Evolutionary conservation across 805 yeast species (phyloP), one percentile per base, ranked within the genome.

Genomic region (Isabelozyma heimii): DNA sequence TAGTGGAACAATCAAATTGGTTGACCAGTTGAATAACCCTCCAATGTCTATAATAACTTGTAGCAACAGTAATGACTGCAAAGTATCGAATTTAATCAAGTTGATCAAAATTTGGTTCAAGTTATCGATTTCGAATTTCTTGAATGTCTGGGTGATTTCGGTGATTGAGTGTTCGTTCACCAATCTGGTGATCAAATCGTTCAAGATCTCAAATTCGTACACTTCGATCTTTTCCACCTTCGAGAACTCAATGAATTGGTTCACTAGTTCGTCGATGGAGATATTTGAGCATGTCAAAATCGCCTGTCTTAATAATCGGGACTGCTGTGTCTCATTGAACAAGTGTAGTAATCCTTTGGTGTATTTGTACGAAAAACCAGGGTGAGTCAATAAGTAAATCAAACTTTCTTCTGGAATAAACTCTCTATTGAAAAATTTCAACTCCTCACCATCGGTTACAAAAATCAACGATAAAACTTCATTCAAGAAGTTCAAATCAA

Each of bases 311-410:
- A 86, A 76, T 49, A 91, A 74, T 51, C 87, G 79, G 37, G 89
- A 84, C 50, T 79, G 74, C 9, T 77, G 67, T 27, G 57, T 45
- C 3, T 55, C 51, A 17, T 61, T 52, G 42, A 76, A 75, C 26
- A 89, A 70, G 13, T 72, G 60, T 41, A 92, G 67, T 42, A 91
- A 63, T 1, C 83, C 83, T 4, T 69, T 66, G 8, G 89, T 73
- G 51, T 75, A 79, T 15, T 75, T 69, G 13, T 72, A 65, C 8
- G 97, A 97, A 67, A 86, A 91, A 15, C 89, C 69, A 14, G 97
- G 97, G 69, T 92, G 96, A 2, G 97, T 87, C 52, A 92, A 73
- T 33, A 91, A 73, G 60, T 89, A 91, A 1, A 86, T 79, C 43
- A 89, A 66, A 2, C 90, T 74, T 43, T 68, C 68, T 57, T 84